phyloP scores from a whole-genome alignment of 208 protist species.

The Herpetomonas tarakana region DNA sequence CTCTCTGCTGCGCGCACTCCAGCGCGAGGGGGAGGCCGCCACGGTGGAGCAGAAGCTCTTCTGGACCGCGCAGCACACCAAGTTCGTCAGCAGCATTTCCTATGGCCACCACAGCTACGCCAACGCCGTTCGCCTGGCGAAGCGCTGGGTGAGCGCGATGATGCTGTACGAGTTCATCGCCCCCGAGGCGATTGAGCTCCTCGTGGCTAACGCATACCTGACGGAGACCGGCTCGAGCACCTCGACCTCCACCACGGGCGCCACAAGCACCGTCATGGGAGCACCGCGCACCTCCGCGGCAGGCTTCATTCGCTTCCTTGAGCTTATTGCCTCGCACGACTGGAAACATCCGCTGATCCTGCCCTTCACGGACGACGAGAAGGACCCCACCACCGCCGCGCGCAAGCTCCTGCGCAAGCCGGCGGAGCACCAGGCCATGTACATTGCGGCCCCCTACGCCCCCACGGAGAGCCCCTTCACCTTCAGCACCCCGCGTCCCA shows the following conservation, averaged over 20 bases:
- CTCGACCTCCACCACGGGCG: background rate
- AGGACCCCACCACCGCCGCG: constrained; percentile 30
- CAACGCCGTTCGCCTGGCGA: constrained; percentile 66
- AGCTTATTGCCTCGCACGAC: constrained; percentile 75
- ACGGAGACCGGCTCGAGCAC: constrained; percentile 10
- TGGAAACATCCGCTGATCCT: constrained; percentile 71
- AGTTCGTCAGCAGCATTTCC: constrained; percentile 69
- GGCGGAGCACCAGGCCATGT: constrained; percentile 73
- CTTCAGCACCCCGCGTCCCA: constrained; percentile 65
- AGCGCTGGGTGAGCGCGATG: constrained; percentile 83
- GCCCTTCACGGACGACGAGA: constrained; percentile 51
- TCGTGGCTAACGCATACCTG: constrained; percentile 80
- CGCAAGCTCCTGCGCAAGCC: constrained; percentile 47
- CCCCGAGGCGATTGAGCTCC: constrained; percentile 81
- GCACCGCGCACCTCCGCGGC: constrained; percentile 54
- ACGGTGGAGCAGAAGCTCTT: constrained; percentile 83
- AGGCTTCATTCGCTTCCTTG: constrained; percentile 81
- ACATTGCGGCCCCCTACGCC: constrained; percentile 79
- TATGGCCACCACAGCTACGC: constrained; percentile 77
- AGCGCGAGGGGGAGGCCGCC: constrained; percentile 62
- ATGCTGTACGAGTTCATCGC: constrained; percentile 73
- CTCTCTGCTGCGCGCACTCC: constrained; percentile 67
- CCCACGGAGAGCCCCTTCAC: constrained; percentile 77
- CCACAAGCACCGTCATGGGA: background rate
- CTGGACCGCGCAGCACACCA: constrained; percentile 82